Percentiles rank a stretch among this genome's conserved stretches.
Conservation (phyloP, 108 stramenopile species). For the Discostella pseudostelligera region DNA sequence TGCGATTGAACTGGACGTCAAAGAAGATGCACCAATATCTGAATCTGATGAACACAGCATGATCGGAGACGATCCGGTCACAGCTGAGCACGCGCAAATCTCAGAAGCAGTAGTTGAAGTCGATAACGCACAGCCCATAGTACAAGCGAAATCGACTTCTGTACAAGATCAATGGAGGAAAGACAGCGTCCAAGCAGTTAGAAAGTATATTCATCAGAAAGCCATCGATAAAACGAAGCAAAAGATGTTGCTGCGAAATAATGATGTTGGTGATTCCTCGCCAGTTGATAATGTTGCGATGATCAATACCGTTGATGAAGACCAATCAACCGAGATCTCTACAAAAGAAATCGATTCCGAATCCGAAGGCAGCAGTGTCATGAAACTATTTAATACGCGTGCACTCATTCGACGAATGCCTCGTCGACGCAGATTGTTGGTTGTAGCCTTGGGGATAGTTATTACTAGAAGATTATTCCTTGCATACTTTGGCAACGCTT, state of each 20-base stretch:
- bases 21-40: too few species aligned
- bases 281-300: not conserved
- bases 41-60: too few species aligned
- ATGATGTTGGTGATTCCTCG: not conserved
- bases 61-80: too few species aligned
- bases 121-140: not conserved
- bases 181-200: slow-evolving; percentile 15
- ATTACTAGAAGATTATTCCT: slow-evolving; percentile 21
- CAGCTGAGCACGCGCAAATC: not conserved
- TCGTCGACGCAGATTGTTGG: slow-evolving; percentile 14
- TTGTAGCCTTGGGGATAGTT: slow-evolving; percentile 18
- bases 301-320: slow-evolving; percentile 5
- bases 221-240: slow-evolving; percentile 25
- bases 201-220: slow-evolving; percentile 25
- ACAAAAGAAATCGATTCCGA: not conserved
- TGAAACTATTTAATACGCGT: slow-evolving; percentile 5
- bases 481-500: slow-evolving; percentile 26
- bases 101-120: not conserved
- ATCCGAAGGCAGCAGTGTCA: not conserved
- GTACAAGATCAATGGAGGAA: slow-evolving; percentile 23
- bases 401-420: slow-evolving; percentile 17
- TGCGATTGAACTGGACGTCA: slow-evolving; percentile 3
- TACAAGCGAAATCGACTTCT: not conserved
- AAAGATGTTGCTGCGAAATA: slow-evolving; percentile 13
- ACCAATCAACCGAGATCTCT: not conserved